Evolutionary conservation across 257 asterid genomes (phyloP), one percentile per base, ranked within the genome.

Genomic region (Plectranthus barbatus): DNA sequence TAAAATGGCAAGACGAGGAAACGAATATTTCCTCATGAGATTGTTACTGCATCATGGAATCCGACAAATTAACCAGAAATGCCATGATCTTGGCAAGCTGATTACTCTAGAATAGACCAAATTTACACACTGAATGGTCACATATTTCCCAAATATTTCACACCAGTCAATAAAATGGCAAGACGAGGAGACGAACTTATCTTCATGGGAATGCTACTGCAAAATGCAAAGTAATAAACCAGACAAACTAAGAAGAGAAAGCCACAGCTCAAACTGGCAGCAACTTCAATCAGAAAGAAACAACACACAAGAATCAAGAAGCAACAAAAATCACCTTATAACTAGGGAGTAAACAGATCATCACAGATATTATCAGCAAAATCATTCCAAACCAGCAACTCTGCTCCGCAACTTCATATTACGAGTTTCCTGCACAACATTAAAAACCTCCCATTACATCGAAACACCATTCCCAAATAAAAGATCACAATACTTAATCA

Each of bases 351-450:
- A 76, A 67, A 59, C 50, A 33, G 66, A 61, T n/a, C 42, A 59
- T 50, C 57, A 45, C 2, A 17, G 23, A 42, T 1, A 33, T 33
- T 33, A 64, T 9, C 61, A 74, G 42, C 78, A 66, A 33, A 57
- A 61, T 79, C 62, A 88, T 75, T 92, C 90, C 85, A 89, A 72
- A 60, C 96, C 97, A 64, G 96, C 99, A 80, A 85, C 89, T 77
- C 77, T 81, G 72, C 63, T 62, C 84, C 97, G 85, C 81, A 89
- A 64, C 77, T 39, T 82, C 97, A 77, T 81, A 66, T 83, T 85
- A 40, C 67, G 77, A 41, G 71, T 82, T 78, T 92, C 99, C 99
- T 92, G 95, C 62, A 56, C 59, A 55, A 67, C 1, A 42, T 5
- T 6, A 31, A 69, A 39, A 19, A 54, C 26, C 49, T 7, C 44